phyloP scores from a whole-genome alignment of 345 rosid species.

The Salix udensis region DNA sequence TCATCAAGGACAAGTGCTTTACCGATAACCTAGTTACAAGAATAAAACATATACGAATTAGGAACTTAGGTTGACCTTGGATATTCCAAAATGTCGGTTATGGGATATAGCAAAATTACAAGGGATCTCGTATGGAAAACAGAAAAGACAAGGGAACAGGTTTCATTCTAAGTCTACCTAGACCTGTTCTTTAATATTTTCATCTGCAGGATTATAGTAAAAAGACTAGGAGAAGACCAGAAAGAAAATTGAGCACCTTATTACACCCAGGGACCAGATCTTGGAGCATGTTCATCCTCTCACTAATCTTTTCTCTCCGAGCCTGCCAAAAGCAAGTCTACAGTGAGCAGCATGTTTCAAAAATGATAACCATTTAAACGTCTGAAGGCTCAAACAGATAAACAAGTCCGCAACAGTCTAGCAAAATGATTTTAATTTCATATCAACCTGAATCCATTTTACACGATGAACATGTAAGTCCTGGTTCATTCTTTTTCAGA shows the following conservation, averaged over 20 bases:
- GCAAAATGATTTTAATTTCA: not conserved
- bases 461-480: not conserved
- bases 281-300: slow-evolving; percentile 86
- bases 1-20: slow-evolving; percentile 89
- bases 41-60: not conserved
- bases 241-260: slow-evolving; percentile 41
- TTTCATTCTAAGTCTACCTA: slow-evolving; percentile 6
- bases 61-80: not conserved
- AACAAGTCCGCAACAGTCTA: not conserved
- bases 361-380: not conserved
- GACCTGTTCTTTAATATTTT: not conserved
- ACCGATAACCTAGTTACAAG: slow-evolving; percentile 60
- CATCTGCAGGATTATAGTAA: not conserved
- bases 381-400: not conserved
- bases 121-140: not conserved
- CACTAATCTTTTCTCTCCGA: slow-evolving; percentile 88
- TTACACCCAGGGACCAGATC: slow-evolving; percentile 94
- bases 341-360: not conserved
- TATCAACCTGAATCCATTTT: not conserved
- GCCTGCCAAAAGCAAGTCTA: slow-evolving; percentile 41
- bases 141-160: not conserved
- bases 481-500: not conserved
- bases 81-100: not conserved
- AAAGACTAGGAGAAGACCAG: not conserved
- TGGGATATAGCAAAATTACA: not conserved